A percentile compares a stretch with the other conserved stretches of the same genome.
Evolutionary conservation across 2,329 filamentous ascomycete genomes (phyloP).

Genomic region (Diaporthe sp.): DNA sequence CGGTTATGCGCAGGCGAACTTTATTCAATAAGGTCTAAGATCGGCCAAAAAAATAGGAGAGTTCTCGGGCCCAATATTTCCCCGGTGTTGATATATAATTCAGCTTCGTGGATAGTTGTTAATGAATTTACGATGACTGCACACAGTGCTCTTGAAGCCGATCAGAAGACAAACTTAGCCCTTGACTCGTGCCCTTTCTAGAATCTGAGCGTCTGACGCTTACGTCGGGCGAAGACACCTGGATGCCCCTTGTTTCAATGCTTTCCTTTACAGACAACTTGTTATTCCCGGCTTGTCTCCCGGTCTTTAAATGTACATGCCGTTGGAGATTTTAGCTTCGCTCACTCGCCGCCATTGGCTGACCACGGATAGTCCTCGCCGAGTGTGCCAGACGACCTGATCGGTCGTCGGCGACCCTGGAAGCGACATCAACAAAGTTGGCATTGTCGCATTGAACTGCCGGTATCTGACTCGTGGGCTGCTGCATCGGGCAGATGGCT

Average conservation of each 20-base stretch:
- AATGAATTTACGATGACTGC: slow-evolving; percentile 14
- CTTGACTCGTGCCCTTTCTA: slow-evolving; percentile 23
- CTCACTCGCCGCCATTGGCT: not conserved
- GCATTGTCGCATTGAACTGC: slow-evolving; percentile 17
- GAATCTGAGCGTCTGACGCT: slow-evolving; percentile 12
- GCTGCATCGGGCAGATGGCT: slow-evolving; percentile 18
- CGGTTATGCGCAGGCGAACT: not conserved
- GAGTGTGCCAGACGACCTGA: not conserved
- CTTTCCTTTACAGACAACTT: not conserved
- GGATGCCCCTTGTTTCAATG: slow-evolving; percentile 1
- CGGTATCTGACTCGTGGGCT: slow-evolving; percentile 18
- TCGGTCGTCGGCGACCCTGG: slow-evolving; percentile 13
- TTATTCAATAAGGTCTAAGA: not conserved
- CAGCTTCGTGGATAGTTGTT: slow-evolving; percentile 3
- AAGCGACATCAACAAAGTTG: slow-evolving; percentile 22
- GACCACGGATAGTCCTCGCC: not conserved
- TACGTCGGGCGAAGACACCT: not conserved
- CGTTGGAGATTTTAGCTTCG: not conserved
- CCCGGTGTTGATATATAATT: slow-evolving; percentile 1
- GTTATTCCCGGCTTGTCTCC: slow-evolving; percentile 22
- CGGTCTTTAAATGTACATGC: not conserved
- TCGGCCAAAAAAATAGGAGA: not conserved
- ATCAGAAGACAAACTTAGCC: slow-evolving; percentile 6
- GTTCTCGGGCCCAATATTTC: not conserved
- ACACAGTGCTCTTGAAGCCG: not conserved